phyloP scores from a whole-genome alignment of 345 rosid genomes.

The Punica granatum region DNA sequence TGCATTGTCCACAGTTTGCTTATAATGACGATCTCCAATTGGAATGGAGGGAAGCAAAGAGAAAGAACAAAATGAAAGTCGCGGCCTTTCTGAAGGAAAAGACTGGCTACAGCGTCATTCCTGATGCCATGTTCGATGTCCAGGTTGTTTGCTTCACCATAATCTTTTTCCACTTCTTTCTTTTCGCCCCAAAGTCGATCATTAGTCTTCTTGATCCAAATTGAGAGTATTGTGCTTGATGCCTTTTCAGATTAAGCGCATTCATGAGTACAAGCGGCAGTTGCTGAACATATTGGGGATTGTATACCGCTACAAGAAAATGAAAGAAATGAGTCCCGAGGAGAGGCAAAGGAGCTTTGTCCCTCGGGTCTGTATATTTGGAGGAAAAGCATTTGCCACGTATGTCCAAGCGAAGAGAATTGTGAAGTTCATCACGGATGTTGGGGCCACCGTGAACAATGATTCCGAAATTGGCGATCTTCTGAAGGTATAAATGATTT shows the following conservation, averaged over 20 bases:
- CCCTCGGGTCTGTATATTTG: slow-evolving; percentile 45
- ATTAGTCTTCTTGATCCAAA: neutral
- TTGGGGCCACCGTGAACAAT: slow-evolving; percentile 32
- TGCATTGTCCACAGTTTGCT: slow-evolving; percentile 32
- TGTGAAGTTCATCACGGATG: slow-evolving; percentile 44
- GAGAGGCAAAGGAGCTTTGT: slow-evolving; percentile 25
- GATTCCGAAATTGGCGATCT: slow-evolving; percentile 40
- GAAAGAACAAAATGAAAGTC: slow-evolving; percentile 49
- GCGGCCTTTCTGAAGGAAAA: slow-evolving; percentile 46
- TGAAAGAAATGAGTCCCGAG: slow-evolving; percentile 36
- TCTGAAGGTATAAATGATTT: slow-evolving; percentile 26
- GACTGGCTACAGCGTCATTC: slow-evolving; percentile 43
- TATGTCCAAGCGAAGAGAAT: slow-evolving; percentile 52
- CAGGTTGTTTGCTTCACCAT: slow-evolving; percentile 26
- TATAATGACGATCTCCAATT: slow-evolving; percentile 45
- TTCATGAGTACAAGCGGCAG: slow-evolving; percentile 48
- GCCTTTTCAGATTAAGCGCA: slow-evolving; percentile 31
- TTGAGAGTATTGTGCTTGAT: neutral
- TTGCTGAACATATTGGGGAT: slow-evolving; percentile 39
- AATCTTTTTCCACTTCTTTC: neutral
- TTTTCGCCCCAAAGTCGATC: neutral
- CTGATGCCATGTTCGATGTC: slow-evolving; percentile 60
- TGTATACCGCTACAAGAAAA: slow-evolving; percentile 37
- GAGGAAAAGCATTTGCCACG: slow-evolving; percentile 49
- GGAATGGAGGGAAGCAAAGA: slow-evolving; percentile 54